These are phyloP conservation scores for Penicillium concentricum DNA, from an alignment of 2,329 filamentous ascomycete species.

Conservation along the genomic window DNA sequence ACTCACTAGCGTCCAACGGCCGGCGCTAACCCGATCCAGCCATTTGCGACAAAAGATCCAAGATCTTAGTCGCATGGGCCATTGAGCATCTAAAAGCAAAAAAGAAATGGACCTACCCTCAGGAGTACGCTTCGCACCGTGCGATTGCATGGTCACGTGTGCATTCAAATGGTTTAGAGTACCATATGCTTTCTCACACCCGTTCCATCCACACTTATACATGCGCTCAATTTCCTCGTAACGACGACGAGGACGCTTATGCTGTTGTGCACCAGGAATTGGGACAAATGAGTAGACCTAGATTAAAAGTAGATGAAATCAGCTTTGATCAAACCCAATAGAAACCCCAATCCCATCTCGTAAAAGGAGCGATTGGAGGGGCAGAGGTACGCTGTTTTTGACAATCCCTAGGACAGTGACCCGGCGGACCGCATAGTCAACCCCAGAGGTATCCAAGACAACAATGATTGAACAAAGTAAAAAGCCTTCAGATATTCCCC, in stretches of 20 bases:
- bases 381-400: slow-evolving; percentile 25
- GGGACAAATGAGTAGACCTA: slow-evolving; percentile 97
- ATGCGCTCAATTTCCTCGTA: slow-evolving; percentile 99
- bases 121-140: slow-evolving; percentile 89
- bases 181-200: slow-evolving; percentile 97
- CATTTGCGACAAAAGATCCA: slow-evolving; percentile 36
- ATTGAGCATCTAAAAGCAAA: not conserved
- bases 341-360: not conserved
- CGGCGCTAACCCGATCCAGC: slow-evolving; percentile 41
- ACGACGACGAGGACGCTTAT: slow-evolving; percentile 87
- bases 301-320: slow-evolving; percentile 29
- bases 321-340: not conserved
- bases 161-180: slow-evolving; percentile 97
- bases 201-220: slow-evolving; percentile 99
- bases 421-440: slow-evolving; percentile 10
- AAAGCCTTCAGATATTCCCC: slow-evolving; percentile 32
- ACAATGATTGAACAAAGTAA: slow-evolving; percentile 25
- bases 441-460: slow-evolving; percentile 31
- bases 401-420: slow-evolving; percentile 17
- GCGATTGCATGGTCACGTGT: slow-evolving; percentile 98
- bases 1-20: slow-evolving; percentile 44
- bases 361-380: slow-evolving; percentile 13
- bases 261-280: slow-evolving; percentile 93
- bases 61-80: slow-evolving; percentile 11
- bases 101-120: slow-evolving; percentile 69